phyloP scores from a whole-genome alignment of 208 protist genomes.

The Leishmania major region DNA sequence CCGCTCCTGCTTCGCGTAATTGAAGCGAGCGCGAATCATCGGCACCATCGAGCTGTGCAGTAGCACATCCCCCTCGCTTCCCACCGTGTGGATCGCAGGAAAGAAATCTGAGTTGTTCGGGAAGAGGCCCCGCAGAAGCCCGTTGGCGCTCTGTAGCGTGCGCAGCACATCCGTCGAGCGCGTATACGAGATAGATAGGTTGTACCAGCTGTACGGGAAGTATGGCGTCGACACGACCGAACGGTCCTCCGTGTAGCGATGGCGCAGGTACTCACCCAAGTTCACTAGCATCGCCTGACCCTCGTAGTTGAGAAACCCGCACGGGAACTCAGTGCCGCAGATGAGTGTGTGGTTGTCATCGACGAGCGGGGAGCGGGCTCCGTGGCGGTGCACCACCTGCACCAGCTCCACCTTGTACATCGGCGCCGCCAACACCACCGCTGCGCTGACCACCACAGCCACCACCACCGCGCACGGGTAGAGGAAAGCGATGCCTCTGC shows the following conservation, averaged over 20 bases:
- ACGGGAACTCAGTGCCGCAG: conserved; percentile 48
- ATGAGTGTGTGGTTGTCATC: conserved; percentile 42
- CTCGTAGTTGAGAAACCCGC: conserved; percentile 49
- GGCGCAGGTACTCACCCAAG: conserved; percentile 44
- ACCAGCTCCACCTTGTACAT: conserved; percentile 40
- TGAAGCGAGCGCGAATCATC: conserved; percentile 24
- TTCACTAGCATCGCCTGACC: conserved; percentile 48
- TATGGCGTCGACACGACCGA: conserved; percentile 24
- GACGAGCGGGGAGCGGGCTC: conserved; percentile 40
- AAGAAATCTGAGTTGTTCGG: conserved; percentile 25
- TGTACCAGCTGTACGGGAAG: conserved; percentile 45
- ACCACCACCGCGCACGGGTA: conserved; percentile 47
- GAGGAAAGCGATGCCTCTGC: not conserved
- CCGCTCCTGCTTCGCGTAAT: conserved; percentile 27
- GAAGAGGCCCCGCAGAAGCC: conserved; percentile 50
- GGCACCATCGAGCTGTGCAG: conserved; percentile 33
- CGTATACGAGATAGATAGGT: conserved; percentile 49
- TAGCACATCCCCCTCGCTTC: conserved; percentile 21
- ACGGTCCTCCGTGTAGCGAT: conserved; percentile 40
- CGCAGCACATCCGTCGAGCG: conserved; percentile 62
- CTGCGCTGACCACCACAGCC: conserved; percentile 10
- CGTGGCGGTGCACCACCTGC: conserved; percentile 68
- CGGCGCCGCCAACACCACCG: conserved; percentile 16
- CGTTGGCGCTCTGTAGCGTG: conserved; percentile 58
- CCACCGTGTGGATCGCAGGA: conserved; percentile 61